Conservation (phyloP, 495 filamentous ascomycete species). For the Halenospora varia region DNA sequence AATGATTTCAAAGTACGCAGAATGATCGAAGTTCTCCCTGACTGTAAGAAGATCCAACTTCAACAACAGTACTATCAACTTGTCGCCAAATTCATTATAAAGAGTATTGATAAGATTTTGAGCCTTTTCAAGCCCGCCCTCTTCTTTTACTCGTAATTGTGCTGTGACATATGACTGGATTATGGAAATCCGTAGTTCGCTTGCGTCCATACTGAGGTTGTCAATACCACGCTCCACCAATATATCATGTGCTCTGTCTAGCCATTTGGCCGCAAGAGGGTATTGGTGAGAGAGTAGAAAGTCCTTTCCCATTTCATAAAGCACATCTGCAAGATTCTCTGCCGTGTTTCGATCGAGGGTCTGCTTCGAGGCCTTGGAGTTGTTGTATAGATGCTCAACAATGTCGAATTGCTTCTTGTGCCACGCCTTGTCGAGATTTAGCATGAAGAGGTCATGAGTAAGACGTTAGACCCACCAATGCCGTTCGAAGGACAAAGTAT, state of each 20-base stretch:
- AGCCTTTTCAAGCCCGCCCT: constrained; percentile 48
- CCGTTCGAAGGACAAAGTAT: constrained; percentile 67
- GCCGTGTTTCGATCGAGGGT: constrained; percentile 44
- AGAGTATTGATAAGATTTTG: constrained; percentile 53
- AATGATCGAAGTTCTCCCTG: constrained; percentile 42
- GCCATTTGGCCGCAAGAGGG: constrained; percentile 61
- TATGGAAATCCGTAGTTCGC: constrained; percentile 62
- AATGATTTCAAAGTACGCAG: constrained; percentile 46
- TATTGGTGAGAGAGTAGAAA: constrained; percentile 49
- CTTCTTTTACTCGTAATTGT: constrained; percentile 40
- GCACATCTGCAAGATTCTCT: constrained; percentile 65
- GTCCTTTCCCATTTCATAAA: constrained; percentile 68
- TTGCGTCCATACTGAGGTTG: constrained; percentile 51
- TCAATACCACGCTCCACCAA: constrained; percentile 54
- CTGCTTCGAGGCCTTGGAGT: constrained; percentile 37
- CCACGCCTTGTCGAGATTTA: constrained; percentile 54
- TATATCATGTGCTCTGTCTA: constrained; percentile 62
- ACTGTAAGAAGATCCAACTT: constrained; percentile 59
- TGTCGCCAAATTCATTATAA: constrained; percentile 56
- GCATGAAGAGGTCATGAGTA: background rate
- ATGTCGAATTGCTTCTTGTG: constrained; percentile 64
- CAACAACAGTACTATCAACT: constrained; percentile 62
- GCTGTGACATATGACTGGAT: constrained; percentile 57
- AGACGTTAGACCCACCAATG: constrained; percentile 46
- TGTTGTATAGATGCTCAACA: constrained; percentile 72